Evolutionary conservation across 768 basidiomycete genomes (phyloP).

Genomic region (Mycena metata): DNA sequence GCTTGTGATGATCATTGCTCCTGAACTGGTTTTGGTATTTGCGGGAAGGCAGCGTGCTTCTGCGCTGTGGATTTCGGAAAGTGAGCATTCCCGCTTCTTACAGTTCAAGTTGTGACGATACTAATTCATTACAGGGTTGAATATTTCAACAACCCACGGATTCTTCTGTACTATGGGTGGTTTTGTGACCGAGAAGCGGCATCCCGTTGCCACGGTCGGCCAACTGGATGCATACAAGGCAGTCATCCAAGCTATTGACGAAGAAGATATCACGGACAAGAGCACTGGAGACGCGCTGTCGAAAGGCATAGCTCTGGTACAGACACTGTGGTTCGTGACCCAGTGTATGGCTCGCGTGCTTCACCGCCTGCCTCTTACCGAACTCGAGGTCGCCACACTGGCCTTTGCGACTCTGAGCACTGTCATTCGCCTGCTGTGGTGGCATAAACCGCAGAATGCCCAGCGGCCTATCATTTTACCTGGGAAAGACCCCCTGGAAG

Average conservation of each 20-base stretch:
- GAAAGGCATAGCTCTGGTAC: conserved; percentile 49
- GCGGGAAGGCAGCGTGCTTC: too few relatives aligned
- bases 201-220: neutral
- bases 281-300: conserved; percentile 51
- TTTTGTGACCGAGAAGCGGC: conserved; percentile 30
- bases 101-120: too few relatives aligned
- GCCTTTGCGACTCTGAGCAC: conserved; percentile 50
- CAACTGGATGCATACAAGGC: neutral
- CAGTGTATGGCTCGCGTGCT: conserved; percentile 44
- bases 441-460: conserved; percentile 52
- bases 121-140: neutral
- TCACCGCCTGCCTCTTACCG: conserved; percentile 45
- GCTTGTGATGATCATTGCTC: too few relatives aligned
- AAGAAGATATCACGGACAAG: conserved; percentile 38
- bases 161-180: conserved; percentile 43
- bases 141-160: conserved; percentile 31
- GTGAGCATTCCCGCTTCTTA: too few relatives aligned
- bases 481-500: too few relatives aligned
- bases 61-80: too few relatives aligned
- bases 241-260: neutral
- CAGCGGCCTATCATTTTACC: neutral
- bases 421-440: conserved; percentile 51
- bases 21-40: too few relatives aligned
- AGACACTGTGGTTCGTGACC: conserved; percentile 52
- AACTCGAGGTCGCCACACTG: conserved; percentile 53